phyloP scores from a whole-genome alignment of 495 filamentous ascomycete genomes.

The Chaetomium fimeti region DNA sequence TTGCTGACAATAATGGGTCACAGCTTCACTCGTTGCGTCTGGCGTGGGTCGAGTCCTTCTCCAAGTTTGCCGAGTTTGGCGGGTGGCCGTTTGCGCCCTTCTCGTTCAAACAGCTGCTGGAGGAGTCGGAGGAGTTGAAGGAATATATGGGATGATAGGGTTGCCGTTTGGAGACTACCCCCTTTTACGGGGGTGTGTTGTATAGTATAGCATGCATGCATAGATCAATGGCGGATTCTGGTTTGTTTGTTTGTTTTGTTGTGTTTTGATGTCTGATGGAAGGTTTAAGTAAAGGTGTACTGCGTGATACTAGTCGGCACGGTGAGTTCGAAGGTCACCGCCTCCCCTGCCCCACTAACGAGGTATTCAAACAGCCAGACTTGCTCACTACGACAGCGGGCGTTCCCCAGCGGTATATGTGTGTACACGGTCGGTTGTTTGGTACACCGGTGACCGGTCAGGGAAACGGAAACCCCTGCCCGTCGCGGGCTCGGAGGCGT shows the following conservation, averaged over 20 bases:
- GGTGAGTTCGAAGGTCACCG: no score
- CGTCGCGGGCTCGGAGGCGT: neutral
- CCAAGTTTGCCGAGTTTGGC: constrained; percentile 97
- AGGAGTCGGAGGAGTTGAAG: constrained; percentile 67
- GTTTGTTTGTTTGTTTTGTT: neutral
- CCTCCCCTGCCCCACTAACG: no score
- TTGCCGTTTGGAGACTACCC: no score
- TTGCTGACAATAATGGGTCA: neutral
- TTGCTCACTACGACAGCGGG: no score
- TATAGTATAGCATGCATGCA: constrained; percentile 12
- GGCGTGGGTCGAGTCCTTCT: constrained; percentile 99
- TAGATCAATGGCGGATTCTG: constrained; percentile 11
- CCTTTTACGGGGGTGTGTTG: neutral
- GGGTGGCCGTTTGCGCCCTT: constrained; percentile 91
- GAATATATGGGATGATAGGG: constrained; percentile 44
- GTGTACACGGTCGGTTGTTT: no score
- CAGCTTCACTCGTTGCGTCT: constrained; percentile 85
- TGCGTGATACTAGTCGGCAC: no score
- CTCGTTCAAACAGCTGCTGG: constrained; percentile 80
- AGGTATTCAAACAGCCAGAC: no score
- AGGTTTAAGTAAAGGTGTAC: no score
- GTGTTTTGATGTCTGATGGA: neutral
- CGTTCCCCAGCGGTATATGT: no score
- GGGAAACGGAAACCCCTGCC: neutral
- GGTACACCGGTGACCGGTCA: no score